Evolutionary conservation across 1,284 basidiomycete genomes (phyloP), one percentile per base, ranked within the genome.

Genomic region (Fomitopsis pinicola): DNA sequence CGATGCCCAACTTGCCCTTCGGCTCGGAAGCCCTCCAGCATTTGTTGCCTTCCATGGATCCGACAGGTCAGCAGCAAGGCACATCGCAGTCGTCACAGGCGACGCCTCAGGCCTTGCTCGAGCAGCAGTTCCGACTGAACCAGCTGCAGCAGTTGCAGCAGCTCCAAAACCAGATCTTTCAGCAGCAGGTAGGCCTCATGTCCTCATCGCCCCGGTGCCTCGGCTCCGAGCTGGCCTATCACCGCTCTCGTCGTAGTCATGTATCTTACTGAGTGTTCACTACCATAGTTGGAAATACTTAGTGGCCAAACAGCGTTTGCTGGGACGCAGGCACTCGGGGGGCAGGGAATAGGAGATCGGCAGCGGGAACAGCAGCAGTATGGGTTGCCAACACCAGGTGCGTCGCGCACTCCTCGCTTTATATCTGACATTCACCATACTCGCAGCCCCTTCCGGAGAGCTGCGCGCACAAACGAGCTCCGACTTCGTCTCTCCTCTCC

Each of bases 121-220:
- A 90, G 66, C 81, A 85, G 66, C 88, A 91, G 71, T 82, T 89
- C 73, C 88, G 87, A 71, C 78, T 91, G 53, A 81, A 82, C 1
- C 88, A 90, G 71, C 75, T 92, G 2, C 89, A 91, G 61, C 88
- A 91, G 69, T 76, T 92, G 3, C 89, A 90, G 68, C 87, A 91
- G 69, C 77, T 92, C 1, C 91, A 92, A 69, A 86, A 85, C 60
- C 88, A 92, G 78, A 91, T 93, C 62, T 88, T 93, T 61, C 91
- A 92, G 68, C 91, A 92, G 70, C 91, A 92, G 85, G 91, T 87
- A 60, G 55, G 62, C 67, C 46, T 57, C 22, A 42, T 33, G 30
- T 30, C 15, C 6, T 50, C 6, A 26, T 19, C 19, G 17, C 30
- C 45, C 10, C 28, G 12, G 14, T 4, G 28, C 48, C 3, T 33